Evolutionary conservation across 2,329 filamentous ascomycete genomes (phyloP), one percentile per base, ranked within the genome.

Genomic region (Chalaropsis ovoidea): DNA sequence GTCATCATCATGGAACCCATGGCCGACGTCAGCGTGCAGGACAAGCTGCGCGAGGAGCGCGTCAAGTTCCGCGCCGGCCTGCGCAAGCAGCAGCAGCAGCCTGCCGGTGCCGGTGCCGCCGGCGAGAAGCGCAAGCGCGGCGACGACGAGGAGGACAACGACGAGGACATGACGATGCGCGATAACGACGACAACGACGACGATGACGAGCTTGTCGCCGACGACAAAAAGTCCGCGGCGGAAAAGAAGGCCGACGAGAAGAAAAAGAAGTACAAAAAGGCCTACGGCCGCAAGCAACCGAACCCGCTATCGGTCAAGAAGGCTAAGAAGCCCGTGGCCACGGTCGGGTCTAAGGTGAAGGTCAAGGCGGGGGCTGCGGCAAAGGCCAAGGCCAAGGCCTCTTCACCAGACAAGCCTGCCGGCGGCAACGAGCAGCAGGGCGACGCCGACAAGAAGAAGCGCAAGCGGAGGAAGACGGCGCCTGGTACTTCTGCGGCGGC

Each of bases 1-100:
- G 88, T 95, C 64, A 89, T 93, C 83, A 78, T 79, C 60, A 72
- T 79, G 62, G 84, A 89, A 74, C 87, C 88, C 15, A 90, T 94
- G 87, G 86, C 87, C 19, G 81, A 79, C 47, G 81, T 81, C 64
- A 88, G 86, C 17, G 81, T 81, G 47, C 79, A 82, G 67, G 80
- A 84, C 60, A 82, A 86, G 68, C 82, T 86, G 63, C 79, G 79
- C 67, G 87, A 89, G 68, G 90, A 94, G 78, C 83, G 80, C 70
- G 80, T 79, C 66, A 95, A 95, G 76, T 89, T 92, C 71, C 82
- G 85, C 69, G 80, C 82, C 19, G 89, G 88, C 60, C 76, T 91
- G 69, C 86, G 83, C 74, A 78, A 77, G 69, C 68, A 75, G 74
- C 72, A 70, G 72, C 17, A 27, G 22, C n/a, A 17, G 24, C 8